Evolutionary conservation across 2,329 filamentous ascomycete genomes (phyloP).

Genomic region (Xylariaceae sp.): DNA sequence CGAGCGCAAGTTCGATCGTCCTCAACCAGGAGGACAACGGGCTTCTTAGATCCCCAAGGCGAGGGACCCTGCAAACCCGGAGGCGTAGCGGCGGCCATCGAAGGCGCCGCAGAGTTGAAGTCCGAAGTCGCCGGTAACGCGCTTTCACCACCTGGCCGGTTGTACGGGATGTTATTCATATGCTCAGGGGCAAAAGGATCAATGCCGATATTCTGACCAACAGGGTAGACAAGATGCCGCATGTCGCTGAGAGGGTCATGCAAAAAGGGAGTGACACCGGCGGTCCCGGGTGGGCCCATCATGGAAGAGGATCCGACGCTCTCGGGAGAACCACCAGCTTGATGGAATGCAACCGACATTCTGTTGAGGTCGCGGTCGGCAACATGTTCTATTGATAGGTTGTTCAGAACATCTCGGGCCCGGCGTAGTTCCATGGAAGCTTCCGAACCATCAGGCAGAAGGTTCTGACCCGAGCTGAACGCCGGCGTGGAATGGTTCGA

Average conservation of each 20-base stretch:
- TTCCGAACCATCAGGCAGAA: constrained; percentile 43
- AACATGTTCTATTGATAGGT: constrained; percentile 46
- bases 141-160: constrained; percentile 58
- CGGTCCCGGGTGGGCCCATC: constrained; percentile 52
- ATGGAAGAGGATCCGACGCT: constrained; percentile 43
- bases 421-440: constrained; percentile 48
- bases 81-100: constrained; percentile 34
- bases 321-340: constrained; percentile 48
- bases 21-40: constrained; percentile 85
- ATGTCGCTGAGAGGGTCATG: constrained; percentile 53
- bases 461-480: constrained; percentile 37
- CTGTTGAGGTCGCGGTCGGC: constrained; percentile 52
- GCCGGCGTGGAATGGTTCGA: constrained; percentile 36
- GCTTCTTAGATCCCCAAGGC: constrained; percentile 58
- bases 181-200: constrained; percentile 93
- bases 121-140: constrained; percentile 40
- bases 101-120: constrained; percentile 27
- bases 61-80: constrained; percentile 36
- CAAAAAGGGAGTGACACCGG: constrained; percentile 40
- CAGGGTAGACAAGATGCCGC: constrained; percentile 76
- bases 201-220: constrained; percentile 85
- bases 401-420: constrained; percentile 52
- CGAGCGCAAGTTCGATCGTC: constrained; percentile 65
- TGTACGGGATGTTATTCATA: constrained; percentile 88
- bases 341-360: constrained; percentile 47